Evolutionary conservation across 176 grass and related monocot genomes (phyloP), one percentile per base, ranked within the genome.

Genomic region (Phoenix roebelenii): DNA sequence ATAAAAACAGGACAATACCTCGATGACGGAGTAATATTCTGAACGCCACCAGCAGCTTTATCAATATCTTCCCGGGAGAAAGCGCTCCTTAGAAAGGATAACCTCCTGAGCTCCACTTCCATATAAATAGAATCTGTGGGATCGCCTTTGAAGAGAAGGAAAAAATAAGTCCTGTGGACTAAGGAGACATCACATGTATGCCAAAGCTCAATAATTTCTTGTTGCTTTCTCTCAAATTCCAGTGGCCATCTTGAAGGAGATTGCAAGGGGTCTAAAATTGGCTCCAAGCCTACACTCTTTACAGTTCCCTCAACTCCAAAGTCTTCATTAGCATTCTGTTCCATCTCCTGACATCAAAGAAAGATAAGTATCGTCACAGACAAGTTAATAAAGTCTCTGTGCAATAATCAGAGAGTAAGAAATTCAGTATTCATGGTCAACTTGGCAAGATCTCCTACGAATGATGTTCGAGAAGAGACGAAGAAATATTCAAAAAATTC

Each of bases 121-220:
- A 97, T 85, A 72, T 97, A 97, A 71, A 97, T 97, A 5, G 87
- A 84, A 15, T 97, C 93, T 23, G 87, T 72, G 58, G 87, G 78
- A 65, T 97, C 93, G 44, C 93, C 93, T 88, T 88, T 91, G 71
- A 97, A 97, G 25, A 91, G 35, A 60, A 97, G 71, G 78, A 88
- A 97, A 74, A 97, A 91, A 59, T 87, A 97, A 24, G 93, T 91
- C 65, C 87, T 74, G 20, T 97, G 93, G 64, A 91, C 81, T 66
- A 97, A 57, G 7, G 93, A 88, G 54, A 88, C 93, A 54, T 88
- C 73, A 69, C 93, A 97, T 32, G 73, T 69, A 62, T 91, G 81
- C 87, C 93, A 97, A 60, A 97, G 76, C 44, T 97, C 69, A 80
- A 97, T 83, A 23, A 97, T 97, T 65, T 88, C 87, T 74, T 85